phyloP scores from a whole-genome alignment of 441 rosid genomes.

The Mallotus repandus region DNA sequence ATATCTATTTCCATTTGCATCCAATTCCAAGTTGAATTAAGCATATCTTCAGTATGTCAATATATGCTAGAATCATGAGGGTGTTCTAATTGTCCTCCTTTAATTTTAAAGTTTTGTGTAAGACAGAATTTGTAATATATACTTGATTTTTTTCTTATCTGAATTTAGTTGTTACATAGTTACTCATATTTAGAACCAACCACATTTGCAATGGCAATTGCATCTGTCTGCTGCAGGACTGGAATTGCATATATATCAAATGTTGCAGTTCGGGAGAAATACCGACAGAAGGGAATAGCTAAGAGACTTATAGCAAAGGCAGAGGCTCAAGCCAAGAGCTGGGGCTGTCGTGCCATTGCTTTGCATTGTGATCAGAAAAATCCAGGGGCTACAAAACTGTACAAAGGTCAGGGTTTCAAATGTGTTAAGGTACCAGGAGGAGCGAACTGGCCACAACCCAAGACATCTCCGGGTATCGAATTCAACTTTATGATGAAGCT shows the following conservation, averaged over 20 bases:
- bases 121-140: background rate
- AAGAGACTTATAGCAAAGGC: conserved; percentile 76
- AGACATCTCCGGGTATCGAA: conserved; percentile 57
- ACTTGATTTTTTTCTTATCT: no score
- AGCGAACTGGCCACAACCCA: conserved; percentile 85
- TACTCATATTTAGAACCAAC: background rate
- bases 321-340: conserved; percentile 74
- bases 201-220: background rate
- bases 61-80: no score
- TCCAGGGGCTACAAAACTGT: conserved; percentile 63
- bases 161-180: background rate
- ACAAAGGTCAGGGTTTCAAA: conserved; percentile 71
- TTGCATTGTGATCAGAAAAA: conserved; percentile 83
- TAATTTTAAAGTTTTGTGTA: background rate
- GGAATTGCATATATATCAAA: conserved; percentile 90
- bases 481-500: conserved; percentile 95
- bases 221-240: conserved; percentile 44
- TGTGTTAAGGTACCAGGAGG: conserved; percentile 71
- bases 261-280: conserved; percentile 79
- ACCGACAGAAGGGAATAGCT: conserved; percentile 75
- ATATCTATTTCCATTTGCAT: no score
- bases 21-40: no score
- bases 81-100: background rate
- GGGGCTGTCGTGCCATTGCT: conserved; percentile 85
- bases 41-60: background rate